Percentiles rank a stretch among this genome's conserved stretches.
phyloP scores from a whole-genome alignment of 208 protist genomes.

The Trypanosoma vivax region DNA sequence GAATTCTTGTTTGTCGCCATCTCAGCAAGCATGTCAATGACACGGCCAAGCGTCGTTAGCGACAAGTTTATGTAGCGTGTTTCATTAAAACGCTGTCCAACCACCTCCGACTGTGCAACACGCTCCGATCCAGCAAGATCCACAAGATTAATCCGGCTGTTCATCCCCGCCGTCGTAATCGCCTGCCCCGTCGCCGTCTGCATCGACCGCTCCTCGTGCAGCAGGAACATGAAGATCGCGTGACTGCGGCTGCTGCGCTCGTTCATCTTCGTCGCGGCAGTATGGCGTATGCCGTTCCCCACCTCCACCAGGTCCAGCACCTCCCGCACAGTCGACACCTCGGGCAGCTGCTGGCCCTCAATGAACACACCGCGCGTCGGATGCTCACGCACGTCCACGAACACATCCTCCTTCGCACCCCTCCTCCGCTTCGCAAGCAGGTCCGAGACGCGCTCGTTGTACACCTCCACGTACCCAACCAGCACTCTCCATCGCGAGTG shows the following conservation, averaged over 20 bases:
- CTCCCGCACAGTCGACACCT: constrained; percentile 15
- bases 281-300: constrained; percentile 25
- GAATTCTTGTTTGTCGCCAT: constrained; percentile 33
- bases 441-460: constrained; percentile 81
- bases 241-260: constrained; percentile 42
- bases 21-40: constrained; percentile 37
- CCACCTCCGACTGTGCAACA: constrained; percentile 26
- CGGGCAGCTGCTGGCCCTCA: constrained; percentile 22
- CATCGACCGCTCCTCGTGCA: constrained; percentile 19
- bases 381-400: constrained; percentile 22
- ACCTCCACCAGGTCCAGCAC: constrained; percentile 22
- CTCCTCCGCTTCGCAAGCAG: constrained; percentile 35
- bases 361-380: constrained; percentile 32
- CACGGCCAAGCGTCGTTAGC: constrained; percentile 46
- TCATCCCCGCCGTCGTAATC: constrained; percentile 14
- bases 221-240: constrained; percentile 33
- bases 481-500: constrained; percentile 45
- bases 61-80: constrained; percentile 54
- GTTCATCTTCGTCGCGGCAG: constrained; percentile 60
- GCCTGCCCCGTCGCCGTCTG: constrained; percentile 11
- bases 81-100: constrained; percentile 36
- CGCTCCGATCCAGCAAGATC: constrained; percentile 73
- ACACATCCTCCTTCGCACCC: constrained; percentile 20
- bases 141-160: constrained; percentile 40
- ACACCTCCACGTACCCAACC: constrained; percentile 81